A percentile compares a stretch with the other conserved stretches of the same genome.
Conservation (phyloP, 2,329 filamentous ascomycete genomes). For the Aspergillus sp. region DNA sequence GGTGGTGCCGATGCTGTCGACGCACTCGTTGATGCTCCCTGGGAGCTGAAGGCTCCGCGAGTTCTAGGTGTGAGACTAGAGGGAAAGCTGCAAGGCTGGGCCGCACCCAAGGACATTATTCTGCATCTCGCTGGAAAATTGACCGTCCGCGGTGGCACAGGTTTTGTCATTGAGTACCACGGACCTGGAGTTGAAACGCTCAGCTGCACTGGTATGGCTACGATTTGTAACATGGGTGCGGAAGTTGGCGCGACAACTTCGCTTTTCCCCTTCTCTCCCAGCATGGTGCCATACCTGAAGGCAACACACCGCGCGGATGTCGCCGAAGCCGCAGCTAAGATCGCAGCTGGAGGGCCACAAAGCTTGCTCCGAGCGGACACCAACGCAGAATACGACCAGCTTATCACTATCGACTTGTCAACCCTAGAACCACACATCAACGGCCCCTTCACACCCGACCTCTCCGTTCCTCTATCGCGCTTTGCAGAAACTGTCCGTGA, state of each 20-base stretch:
- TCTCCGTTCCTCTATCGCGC: conserved; percentile 86
- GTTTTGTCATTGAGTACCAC: conserved; percentile 91
- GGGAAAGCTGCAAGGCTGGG: conserved; percentile 85
- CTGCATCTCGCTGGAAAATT: conserved; percentile 83
- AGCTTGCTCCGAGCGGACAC: conserved; percentile 75
- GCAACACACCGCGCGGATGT: conserved; percentile 77
- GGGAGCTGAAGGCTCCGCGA: conserved; percentile 95
- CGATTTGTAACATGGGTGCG: conserved; percentile 81
- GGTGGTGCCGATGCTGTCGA: conserved; percentile 97
- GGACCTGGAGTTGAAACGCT: conserved; percentile 86
- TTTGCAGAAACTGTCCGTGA: conserved; percentile 83
- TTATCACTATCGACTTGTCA: conserved; percentile 87
- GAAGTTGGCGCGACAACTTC: conserved; percentile 96
- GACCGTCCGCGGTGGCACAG: conserved; percentile 91
- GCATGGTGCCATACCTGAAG: conserved; percentile 80
- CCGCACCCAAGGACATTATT: conserved; percentile 93
- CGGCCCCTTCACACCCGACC: conserved; percentile 92
- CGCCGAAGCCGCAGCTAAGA: conserved; percentile 64
- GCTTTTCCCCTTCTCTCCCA: conserved; percentile 86
- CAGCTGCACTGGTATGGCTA: conserved; percentile 91
- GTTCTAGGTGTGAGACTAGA: conserved; percentile 82
- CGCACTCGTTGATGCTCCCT: conserved; percentile 91
- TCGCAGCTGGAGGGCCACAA: conserved; percentile 58
- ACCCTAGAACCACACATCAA: conserved; percentile 94
- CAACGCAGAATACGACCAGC: conserved; percentile 82